These are phyloP conservation scores for Vaccinium darrowii DNA, from an alignment of 148 eudicot species.

Conservation along the genomic window DNA sequence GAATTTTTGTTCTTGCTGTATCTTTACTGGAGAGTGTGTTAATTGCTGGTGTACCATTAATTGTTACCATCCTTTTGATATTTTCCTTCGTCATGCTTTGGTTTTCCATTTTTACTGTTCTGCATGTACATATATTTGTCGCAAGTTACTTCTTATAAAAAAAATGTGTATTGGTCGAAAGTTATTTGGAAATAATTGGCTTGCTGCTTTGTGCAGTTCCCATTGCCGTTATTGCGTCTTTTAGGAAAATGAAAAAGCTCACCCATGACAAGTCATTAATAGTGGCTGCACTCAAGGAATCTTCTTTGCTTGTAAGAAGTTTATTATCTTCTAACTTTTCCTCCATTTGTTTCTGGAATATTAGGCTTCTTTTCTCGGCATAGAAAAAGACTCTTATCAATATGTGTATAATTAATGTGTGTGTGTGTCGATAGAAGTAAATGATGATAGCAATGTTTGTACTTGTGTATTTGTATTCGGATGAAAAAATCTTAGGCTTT, in stretches of 20 bases:
- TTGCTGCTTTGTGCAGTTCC: conserved; percentile 68
- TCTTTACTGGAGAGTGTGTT: neutral
- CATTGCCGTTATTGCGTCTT: conserved; percentile 70
- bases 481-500: neutral
- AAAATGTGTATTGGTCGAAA: no score
- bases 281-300: conserved; percentile 70
- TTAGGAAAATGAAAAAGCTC: conserved; percentile 77
- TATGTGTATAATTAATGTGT: neutral
- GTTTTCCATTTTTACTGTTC: neutral
- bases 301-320: conserved; percentile 75
- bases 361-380: neutral
- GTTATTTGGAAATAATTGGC: neutral
- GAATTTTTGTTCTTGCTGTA: neutral
- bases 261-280: conserved; percentile 55
- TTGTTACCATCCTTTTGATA: neutral
- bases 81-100: neutral
- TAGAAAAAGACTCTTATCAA: neutral
- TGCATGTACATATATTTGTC: neutral
- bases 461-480: neutral
- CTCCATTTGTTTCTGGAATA: neutral
- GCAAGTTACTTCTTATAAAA: neutral
- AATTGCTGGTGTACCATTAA: neutral
- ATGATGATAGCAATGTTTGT: neutral
- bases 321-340: neutral
- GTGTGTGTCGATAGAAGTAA: neutral